These are phyloP conservation scores for Colletotrichum sp. DNA, from an alignment of 2,329 filamentous ascomycete species.

Conservation along the genomic window DNA sequence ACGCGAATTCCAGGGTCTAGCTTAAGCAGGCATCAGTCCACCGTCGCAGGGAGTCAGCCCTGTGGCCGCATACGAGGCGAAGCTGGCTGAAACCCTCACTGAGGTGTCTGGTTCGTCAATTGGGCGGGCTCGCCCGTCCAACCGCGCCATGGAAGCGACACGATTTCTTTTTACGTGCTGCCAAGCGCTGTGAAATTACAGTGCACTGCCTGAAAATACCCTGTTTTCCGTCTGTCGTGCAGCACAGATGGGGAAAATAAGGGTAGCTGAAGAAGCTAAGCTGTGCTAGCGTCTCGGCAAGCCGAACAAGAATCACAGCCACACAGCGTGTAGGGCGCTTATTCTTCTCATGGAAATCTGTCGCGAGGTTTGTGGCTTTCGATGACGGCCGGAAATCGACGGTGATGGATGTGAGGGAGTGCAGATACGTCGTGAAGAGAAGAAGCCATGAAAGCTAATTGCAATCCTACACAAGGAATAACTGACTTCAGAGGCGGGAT, in stretches of 20 bases:
- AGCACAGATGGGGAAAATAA: not conserved
- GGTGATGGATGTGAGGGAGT: not conserved
- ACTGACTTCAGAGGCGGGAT: not conserved
- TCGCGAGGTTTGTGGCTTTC: not conserved
- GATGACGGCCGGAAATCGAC: not conserved
- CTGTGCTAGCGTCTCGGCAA: not conserved
- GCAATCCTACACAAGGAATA: not conserved
- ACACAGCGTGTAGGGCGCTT: not conserved
- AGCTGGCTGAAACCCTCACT: not conserved
- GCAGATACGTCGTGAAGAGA: not conserved
- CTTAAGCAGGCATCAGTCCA: not conserved
- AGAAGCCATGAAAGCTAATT: not conserved
- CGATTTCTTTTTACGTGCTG: not conserved
- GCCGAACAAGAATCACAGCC: not conserved
- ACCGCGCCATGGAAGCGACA: not conserved
- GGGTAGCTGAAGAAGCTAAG: not conserved
- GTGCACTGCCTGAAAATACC: not conserved
- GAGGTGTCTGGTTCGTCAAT: not conserved
- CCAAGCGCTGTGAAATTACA: not conserved
- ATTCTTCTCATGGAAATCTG: not conserved
- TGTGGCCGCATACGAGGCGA: not conserved
- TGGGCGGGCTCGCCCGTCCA: not conserved
- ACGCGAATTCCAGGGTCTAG: not conserved
- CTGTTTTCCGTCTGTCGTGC: not conserved
- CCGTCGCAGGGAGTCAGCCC: not conserved